phyloP scores from a whole-genome alignment of 2,329 filamentous ascomycete genomes.

The Chrysosporium queenslandicum region DNA sequence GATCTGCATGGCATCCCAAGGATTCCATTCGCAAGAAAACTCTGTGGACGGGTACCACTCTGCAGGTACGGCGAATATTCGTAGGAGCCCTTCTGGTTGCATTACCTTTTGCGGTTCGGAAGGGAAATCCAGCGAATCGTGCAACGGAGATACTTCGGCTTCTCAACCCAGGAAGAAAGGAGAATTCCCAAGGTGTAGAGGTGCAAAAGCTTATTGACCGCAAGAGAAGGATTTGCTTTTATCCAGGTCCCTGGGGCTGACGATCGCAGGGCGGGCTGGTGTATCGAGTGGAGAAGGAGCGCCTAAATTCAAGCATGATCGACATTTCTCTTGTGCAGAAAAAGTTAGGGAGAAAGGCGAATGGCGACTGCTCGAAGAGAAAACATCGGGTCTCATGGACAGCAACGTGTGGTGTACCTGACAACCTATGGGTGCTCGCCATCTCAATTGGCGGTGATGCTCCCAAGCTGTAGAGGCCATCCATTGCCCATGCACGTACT shows the following conservation, averaged over 20 bases:
- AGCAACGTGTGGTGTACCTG: too few species aligned
- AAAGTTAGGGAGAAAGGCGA: not conserved
- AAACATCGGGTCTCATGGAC: too few species aligned
- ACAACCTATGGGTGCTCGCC: too few species aligned
- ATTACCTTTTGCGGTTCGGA: not conserved
- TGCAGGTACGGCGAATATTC: not conserved
- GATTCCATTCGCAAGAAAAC: not conserved
- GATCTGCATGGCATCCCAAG: constrained; percentile 2
- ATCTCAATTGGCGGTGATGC: too few species aligned
- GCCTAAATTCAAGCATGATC: constrained; percentile 4
- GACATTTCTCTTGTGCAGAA: constrained; percentile 1
- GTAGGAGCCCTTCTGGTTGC: not conserved
- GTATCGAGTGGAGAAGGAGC: constrained; percentile 1
- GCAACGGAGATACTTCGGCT: not conserved
- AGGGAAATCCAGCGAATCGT: not conserved
- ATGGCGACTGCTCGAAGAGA: not conserved
- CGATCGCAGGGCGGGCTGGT: not conserved
- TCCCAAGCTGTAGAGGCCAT: too few species aligned
- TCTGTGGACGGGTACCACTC: not conserved
- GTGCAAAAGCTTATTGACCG: not conserved
- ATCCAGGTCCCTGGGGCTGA: constrained; percentile 1
- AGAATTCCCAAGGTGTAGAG: too few species aligned
- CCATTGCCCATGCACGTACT: too few species aligned
- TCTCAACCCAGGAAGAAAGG: not conserved
- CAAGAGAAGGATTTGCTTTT: constrained; percentile 2